A percentile compares a stretch with the other conserved stretches of the same genome.
These are phyloP conservation scores for Przewalskia tangutica DNA, from an alignment of 257 asterid genomes.

Conservation along the genomic window DNA sequence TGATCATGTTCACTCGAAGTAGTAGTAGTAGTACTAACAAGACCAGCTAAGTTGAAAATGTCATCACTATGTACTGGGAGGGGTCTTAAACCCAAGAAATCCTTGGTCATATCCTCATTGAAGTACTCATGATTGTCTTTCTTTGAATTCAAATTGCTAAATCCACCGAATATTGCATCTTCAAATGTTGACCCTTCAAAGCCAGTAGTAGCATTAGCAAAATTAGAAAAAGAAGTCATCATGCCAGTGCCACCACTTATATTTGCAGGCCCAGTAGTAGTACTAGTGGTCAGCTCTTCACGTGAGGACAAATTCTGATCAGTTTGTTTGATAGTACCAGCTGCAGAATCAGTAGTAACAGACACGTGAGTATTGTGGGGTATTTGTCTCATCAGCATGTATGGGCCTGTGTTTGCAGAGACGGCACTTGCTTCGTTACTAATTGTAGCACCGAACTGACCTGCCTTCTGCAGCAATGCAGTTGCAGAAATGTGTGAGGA, in stretches of 20 bases:
- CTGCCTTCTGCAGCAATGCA: slow-evolving; percentile 81
- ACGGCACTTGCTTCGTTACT: slow-evolving; percentile 7
- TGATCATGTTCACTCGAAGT: slow-evolving; percentile 16
- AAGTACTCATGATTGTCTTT: slow-evolving; percentile 21
- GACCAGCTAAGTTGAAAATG: slow-evolving; percentile 43
- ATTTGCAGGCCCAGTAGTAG: neutral
- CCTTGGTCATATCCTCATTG: slow-evolving; percentile 42
- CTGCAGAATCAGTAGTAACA: slow-evolving; percentile 1
- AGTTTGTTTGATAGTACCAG: slow-evolving; percentile 10
- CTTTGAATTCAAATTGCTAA: slow-evolving; percentile 20
- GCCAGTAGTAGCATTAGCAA: slow-evolving; percentile 9
- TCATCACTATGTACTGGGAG: slow-evolving; percentile 50
- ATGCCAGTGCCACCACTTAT: slow-evolving; percentile 17
- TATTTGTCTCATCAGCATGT: slow-evolving; percentile 21
- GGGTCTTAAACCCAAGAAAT: slow-evolving; percentile 73
- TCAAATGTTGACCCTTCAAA: slow-evolving; percentile 35
- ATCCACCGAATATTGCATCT: slow-evolving; percentile 36
- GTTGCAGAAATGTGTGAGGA: slow-evolving; percentile 77
- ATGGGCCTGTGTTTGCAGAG: neutral
- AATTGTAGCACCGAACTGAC: slow-evolving; percentile 58
- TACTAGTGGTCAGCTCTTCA: slow-evolving; percentile 21
- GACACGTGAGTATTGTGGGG: slow-evolving; percentile 68
- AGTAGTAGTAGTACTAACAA: slow-evolving; percentile 3
- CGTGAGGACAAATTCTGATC: slow-evolving; percentile 69
- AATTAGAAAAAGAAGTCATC: slow-evolving; percentile 22